Evolutionary conservation across 2,329 filamentous ascomycete genomes (phyloP).

Genomic region (Trichophyton mentagrophytes): DNA sequence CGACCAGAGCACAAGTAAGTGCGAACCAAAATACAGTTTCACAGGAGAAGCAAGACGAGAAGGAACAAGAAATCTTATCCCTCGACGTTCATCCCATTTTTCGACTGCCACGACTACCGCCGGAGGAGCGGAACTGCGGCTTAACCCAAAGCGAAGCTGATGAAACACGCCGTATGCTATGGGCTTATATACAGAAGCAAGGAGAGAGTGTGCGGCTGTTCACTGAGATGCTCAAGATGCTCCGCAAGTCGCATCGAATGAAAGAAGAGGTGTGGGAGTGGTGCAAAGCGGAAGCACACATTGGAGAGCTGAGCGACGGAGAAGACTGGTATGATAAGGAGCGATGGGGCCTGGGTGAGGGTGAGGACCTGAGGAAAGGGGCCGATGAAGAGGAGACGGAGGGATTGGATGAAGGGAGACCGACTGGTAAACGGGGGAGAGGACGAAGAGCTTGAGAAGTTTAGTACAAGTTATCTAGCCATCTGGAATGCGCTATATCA

Average conservation of each 20-base stretch:
- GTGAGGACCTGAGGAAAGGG: constrained; percentile 47
- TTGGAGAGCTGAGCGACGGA: constrained; percentile 54
- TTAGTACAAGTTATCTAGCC: not conserved
- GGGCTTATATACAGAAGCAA: constrained; percentile 53
- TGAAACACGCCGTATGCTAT: constrained; percentile 47
- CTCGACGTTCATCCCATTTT: constrained; percentile 44
- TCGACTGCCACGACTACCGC: constrained; percentile 38
- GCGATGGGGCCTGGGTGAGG: constrained; percentile 44
- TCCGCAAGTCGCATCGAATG: constrained; percentile 48
- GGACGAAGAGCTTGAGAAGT: constrained; percentile 24
- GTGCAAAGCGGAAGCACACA: constrained; percentile 50
- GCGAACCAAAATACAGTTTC: constrained; percentile 25
- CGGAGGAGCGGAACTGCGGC: constrained; percentile 42
- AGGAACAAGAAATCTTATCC: constrained; percentile 21
- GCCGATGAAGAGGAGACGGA: constrained; percentile 50
- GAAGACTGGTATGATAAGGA: constrained; percentile 56
- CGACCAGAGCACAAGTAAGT: constrained; percentile 33
- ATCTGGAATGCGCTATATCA: not conserved
- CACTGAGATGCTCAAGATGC: constrained; percentile 42
- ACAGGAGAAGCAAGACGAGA: constrained; percentile 18
- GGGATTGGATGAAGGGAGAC: constrained; percentile 29
- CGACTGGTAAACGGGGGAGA: constrained; percentile 29
- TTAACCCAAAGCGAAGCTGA: constrained; percentile 48
- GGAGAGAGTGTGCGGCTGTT: constrained; percentile 50
- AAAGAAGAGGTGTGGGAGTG: constrained; percentile 47